These are phyloP conservation scores for Candida silvicultrix DNA, from an alignment of 805 yeast species.

Conservation along the genomic window DNA sequence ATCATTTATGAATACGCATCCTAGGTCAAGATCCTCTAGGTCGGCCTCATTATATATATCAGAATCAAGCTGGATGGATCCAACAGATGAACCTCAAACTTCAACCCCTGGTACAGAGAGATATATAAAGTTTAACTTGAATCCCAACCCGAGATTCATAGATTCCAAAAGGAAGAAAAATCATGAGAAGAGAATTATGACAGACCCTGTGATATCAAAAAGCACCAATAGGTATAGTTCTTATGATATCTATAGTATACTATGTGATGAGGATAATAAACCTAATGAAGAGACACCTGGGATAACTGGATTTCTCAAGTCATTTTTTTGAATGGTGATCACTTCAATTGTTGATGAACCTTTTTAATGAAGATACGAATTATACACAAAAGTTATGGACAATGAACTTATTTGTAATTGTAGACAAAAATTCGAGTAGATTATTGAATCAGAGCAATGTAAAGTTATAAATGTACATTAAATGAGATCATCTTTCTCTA, in stretches of 20 bases:
- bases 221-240: constrained; percentile 7
- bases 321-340: constrained; percentile 10
- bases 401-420: background rate
- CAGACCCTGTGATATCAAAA: constrained; percentile 10
- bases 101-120: constrained; percentile 18
- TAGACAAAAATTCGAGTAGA: too few species aligned
- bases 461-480: background rate
- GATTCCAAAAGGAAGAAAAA: background rate
- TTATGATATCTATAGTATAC: constrained; percentile 18
- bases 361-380: constrained; percentile 3
- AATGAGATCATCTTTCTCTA: background rate
- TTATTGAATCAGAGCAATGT: background rate
- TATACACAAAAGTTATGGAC: constrained; percentile 3
- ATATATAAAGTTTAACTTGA: constrained; percentile 17
- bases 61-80: constrained; percentile 51
- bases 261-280: constrained; percentile 7
- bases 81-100: constrained; percentile 22
- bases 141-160: constrained; percentile 11
- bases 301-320: constrained; percentile 14
- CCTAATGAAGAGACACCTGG: constrained; percentile 7
- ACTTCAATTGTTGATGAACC: too few species aligned
- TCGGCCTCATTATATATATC: constrained; percentile 28
- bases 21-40: constrained; percentile 11
- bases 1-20: background rate
- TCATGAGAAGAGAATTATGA: constrained; percentile 3